These are phyloP conservation scores for Juglanconis juglandina DNA, from an alignment of 2,329 filamentous ascomycete genomes.

Conservation along the genomic window DNA sequence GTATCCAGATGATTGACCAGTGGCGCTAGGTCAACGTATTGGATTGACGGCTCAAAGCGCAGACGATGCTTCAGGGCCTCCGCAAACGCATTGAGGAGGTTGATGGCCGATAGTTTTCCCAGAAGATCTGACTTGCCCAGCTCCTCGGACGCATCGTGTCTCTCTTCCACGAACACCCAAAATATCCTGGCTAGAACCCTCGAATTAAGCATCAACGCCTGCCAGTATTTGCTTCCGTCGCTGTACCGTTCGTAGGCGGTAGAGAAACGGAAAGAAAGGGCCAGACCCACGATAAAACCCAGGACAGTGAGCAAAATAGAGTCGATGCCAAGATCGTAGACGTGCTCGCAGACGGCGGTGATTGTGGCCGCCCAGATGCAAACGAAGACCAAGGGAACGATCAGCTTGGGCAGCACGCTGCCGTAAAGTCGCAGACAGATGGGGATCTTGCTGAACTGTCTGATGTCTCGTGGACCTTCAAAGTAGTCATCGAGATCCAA, in stretches of 20 bases:
- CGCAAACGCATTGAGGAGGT: slow-evolving; percentile 75
- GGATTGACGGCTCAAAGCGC: slow-evolving; percentile 76
- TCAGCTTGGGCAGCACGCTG: slow-evolving; percentile 70
- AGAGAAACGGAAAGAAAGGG: slow-evolving; percentile 73
- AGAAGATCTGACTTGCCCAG: background rate
- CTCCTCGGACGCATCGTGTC: background rate
- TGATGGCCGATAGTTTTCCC: slow-evolving; percentile 43
- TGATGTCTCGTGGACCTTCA: slow-evolving; percentile 64
- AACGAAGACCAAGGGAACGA: slow-evolving; percentile 63
- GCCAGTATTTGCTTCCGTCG: slow-evolving; percentile 62
- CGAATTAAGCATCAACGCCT: slow-evolving; percentile 12
- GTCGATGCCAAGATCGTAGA: slow-evolving; percentile 48
- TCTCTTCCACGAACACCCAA: slow-evolving; percentile 2
- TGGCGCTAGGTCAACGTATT: slow-evolving; percentile 70
- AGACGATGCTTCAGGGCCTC: slow-evolving; percentile 76
- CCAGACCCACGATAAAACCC: slow-evolving; percentile 77
- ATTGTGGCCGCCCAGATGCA: slow-evolving; percentile 64
- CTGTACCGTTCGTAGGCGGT: slow-evolving; percentile 73
- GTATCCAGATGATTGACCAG: slow-evolving; percentile 72
- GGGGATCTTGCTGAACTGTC: slow-evolving; percentile 73
- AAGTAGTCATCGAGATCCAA: slow-evolving; percentile 59
- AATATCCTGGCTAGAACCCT: background rate
- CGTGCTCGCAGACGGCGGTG: slow-evolving; percentile 50
- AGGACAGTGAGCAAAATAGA: slow-evolving; percentile 68
- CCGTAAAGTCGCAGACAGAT: slow-evolving; percentile 73